These are phyloP conservation scores for Diplodia corticola DNA, from an alignment of 2,329 filamentous ascomycete genomes.

Conservation along the genomic window DNA sequence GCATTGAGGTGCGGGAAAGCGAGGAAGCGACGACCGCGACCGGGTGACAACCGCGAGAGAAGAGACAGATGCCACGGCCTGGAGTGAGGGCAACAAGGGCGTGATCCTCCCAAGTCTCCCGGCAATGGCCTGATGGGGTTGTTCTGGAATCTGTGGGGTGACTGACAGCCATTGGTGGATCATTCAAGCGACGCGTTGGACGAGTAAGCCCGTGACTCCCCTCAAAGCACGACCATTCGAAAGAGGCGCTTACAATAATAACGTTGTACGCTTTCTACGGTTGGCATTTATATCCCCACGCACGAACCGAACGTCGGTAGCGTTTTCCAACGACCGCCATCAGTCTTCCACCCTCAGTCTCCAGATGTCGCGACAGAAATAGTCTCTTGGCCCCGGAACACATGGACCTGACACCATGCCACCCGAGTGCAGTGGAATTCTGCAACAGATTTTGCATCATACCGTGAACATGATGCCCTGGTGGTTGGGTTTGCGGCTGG, in stretches of 20 bases:
- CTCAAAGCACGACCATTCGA: neutral
- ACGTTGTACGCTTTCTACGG: neutral
- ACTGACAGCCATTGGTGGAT: neutral
- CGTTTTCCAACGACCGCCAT: neutral
- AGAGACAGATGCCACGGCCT: neutral
- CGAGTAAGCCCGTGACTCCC: neutral
- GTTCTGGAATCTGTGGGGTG: constrained; percentile 20
- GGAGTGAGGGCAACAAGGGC: neutral
- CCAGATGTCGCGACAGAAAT: neutral
- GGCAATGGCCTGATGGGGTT: constrained; percentile 6
- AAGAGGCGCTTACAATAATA: neutral
- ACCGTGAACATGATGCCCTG: neutral
- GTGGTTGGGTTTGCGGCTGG: neutral
- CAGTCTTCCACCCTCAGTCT: neutral
- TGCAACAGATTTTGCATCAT: neutral
- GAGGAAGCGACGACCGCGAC: neutral
- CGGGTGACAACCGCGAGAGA: constrained; percentile 9
- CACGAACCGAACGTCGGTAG: neutral
- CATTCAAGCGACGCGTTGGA: neutral
- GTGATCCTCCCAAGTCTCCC: neutral
- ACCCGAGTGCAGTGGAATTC: neutral
- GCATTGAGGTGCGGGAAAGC: neutral
- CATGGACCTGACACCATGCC: neutral
- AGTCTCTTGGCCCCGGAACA: neutral
- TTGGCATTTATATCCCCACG: neutral